These are phyloP conservation scores for Aspergillus awamori DNA, from an alignment of 2,329 filamentous ascomycete genomes.

Conservation along the genomic window DNA sequence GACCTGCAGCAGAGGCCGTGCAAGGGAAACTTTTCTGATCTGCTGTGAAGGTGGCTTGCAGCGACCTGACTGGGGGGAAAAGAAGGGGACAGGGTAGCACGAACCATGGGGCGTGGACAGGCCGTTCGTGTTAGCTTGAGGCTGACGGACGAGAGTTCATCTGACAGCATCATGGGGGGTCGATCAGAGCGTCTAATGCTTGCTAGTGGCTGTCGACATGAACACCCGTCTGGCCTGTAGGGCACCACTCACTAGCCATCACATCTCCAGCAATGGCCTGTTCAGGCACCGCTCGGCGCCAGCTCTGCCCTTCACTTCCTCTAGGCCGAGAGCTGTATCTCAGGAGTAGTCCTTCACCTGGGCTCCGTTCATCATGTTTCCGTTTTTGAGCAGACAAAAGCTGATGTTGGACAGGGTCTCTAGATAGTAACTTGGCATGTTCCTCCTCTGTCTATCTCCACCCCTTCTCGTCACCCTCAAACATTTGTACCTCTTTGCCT, in stretches of 20 bases:
- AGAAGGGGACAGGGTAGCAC: neutral
- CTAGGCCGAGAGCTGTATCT: too few species aligned
- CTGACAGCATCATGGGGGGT: conserved; percentile 6
- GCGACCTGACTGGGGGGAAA: neutral
- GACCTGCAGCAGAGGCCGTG: neutral
- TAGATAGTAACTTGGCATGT: too few species aligned
- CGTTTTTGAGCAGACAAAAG: too few species aligned
- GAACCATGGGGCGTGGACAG: neutral
- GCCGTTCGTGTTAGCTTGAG: neutral
- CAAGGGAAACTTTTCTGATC: neutral
- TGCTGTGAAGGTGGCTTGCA: conserved; percentile 1
- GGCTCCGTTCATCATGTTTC: too few species aligned
- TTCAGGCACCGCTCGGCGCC: too few species aligned
- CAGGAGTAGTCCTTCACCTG: too few species aligned
- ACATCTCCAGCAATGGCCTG: too few species aligned
- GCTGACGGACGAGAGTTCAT: conserved; percentile 2
- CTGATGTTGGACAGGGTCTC: too few species aligned
- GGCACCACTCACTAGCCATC: neutral
- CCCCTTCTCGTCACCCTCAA: too few species aligned
- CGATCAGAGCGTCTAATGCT: neutral
- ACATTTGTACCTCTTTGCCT: too few species aligned
- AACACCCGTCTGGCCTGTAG: neutral
- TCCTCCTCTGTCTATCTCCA: too few species aligned
- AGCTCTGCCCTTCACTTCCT: too few species aligned
- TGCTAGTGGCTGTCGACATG: neutral